These are phyloP conservation scores for Coemansia sp. DNA, from an alignment of 192 early-diverging fungal genomes.

Conservation along the genomic window DNA sequence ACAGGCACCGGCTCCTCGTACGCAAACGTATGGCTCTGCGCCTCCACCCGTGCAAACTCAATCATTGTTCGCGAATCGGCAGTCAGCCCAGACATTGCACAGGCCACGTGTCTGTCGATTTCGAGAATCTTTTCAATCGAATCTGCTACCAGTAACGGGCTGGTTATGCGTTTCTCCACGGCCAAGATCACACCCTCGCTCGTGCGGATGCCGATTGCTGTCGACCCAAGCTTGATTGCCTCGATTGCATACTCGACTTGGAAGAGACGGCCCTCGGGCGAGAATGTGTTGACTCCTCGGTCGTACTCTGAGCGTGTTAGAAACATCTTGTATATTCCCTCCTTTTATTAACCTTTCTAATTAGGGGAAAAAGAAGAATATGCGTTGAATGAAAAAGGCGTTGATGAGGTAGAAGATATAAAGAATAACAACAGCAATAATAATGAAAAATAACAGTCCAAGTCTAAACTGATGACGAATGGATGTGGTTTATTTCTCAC, in stretches of 20 bases:
- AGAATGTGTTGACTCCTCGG: constrained; percentile 99
- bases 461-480: neutral
- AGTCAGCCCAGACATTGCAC: constrained; percentile 95
- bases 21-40: constrained; percentile 95
- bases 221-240: constrained; percentile 99
- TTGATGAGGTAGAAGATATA: too few relatives aligned
- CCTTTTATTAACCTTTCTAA: too few relatives aligned
- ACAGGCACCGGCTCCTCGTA: constrained; percentile 96
- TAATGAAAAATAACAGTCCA: neutral
- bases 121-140: constrained; percentile 99
- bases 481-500: too few relatives aligned
- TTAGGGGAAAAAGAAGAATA: neutral
- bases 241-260: constrained; percentile 99
- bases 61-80: constrained; percentile 98
- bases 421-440: too few relatives aligned
- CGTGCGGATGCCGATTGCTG: constrained; percentile 98
- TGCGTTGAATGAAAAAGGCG: neutral
- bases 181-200: constrained; percentile 89
- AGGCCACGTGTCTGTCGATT: constrained; percentile 93
- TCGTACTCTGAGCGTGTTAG: constrained; percentile 91
- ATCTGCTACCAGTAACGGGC: constrained; percentile 85
- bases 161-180: constrained; percentile 97
- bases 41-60: constrained; percentile 94
- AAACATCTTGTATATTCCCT: constrained; percentile 25
- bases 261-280: constrained; percentile 98